Percentiles rank a stretch among this genome's conserved stretches.
Conservation (phyloP, 2,329 filamentous ascomycete species). For the Phaeosphaeria sp. region DNA sequence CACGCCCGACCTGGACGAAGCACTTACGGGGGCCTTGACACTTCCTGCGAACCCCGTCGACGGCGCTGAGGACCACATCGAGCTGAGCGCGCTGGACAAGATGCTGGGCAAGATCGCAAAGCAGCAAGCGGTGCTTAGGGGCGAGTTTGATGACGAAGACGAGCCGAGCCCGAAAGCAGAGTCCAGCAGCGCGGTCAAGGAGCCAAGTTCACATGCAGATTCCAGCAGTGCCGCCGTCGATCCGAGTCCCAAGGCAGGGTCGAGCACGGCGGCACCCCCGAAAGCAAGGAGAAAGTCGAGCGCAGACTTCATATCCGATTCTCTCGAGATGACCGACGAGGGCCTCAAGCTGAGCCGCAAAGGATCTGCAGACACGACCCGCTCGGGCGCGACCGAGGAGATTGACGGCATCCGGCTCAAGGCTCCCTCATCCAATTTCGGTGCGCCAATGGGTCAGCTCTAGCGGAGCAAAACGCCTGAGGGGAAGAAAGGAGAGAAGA, state of each 20-base stretch:
- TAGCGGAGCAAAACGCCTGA: too few relatives aligned
- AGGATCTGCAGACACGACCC: slow-evolving; percentile 26
- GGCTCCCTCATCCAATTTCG: slow-evolving; percentile 44
- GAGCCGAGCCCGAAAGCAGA: too few relatives aligned
- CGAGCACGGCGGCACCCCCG: not conserved
- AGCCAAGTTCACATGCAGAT: too few relatives aligned
- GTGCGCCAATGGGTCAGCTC: slow-evolving; percentile 38
- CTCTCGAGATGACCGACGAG: slow-evolving; percentile 1
- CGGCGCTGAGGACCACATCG: slow-evolving; percentile 37
- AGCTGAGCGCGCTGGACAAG: slow-evolving; percentile 34
- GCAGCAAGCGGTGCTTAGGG: slow-evolving; percentile 22
- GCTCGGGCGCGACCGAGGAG: slow-evolving; percentile 24
- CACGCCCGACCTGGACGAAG: slow-evolving; percentile 29
- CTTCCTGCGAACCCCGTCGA: slow-evolving; percentile 42
- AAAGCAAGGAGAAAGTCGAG: not conserved
- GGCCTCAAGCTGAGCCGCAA: slow-evolving; percentile 26
- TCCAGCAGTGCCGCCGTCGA: too few relatives aligned
- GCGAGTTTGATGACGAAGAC: slow-evolving; percentile 22
- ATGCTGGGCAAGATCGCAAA: slow-evolving; percentile 35
- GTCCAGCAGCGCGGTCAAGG: too few relatives aligned
- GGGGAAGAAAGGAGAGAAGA: too few relatives aligned
- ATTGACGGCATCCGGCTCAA: slow-evolving; percentile 46
- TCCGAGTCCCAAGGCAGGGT: not conserved
- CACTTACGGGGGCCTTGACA: slow-evolving; percentile 39
- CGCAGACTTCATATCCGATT: not conserved